Base-by-base conservation (phyloP, 179 eudicot species). In the Beta macrorhiza region DNA sequence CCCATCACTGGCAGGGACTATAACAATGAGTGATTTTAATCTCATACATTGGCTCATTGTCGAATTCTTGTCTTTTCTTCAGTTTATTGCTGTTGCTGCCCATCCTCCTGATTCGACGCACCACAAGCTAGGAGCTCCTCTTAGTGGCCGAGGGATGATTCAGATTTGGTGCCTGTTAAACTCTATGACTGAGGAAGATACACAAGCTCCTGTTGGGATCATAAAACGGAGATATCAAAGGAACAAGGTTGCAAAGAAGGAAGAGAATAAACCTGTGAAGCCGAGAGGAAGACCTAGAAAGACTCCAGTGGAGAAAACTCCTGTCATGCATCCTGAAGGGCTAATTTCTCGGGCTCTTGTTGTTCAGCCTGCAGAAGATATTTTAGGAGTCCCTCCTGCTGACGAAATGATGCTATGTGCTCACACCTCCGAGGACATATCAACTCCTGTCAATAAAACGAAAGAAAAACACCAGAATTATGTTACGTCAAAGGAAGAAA, bases 21-120 rank as follows among this genome's bases (percentile, higher is more conserved):
- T 29, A 7, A 2, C 47, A 37, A 19, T 1, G 22, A 61, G 15
- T 64, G 56, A 45, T n/a, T 5, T 71, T 74, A 44, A 6, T 47
- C 42, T 57, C 42, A 42, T 49, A 17, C 20, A 67, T 57, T 65
- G 13, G 25, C 63, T 84, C n/a, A 65, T 64, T 72, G 22, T 52
- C 59, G 83, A 75, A 47, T 14, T 77, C 42, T 51, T 78, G 47
- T 80, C 68, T 77, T 62, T 45, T 59, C 37, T 83, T 68, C 88
- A 96, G 99, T 96, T 89, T 85, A 78, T 96, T 78, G 97, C 99
- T 59, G 90, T 96, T 85, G 93, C 99, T 84, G 93, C 97, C 78
- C 99, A 96, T 88, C 98, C 99, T 79, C 97, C 99, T 62, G 95
- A 91, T 78, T 94, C 98, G 78, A 86, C 89, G 19, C 90, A 92